These are phyloP conservation scores for Gnetum montanum DNA, from an alignment of 75 land plant genomes.

Conservation along the genomic window DNA sequence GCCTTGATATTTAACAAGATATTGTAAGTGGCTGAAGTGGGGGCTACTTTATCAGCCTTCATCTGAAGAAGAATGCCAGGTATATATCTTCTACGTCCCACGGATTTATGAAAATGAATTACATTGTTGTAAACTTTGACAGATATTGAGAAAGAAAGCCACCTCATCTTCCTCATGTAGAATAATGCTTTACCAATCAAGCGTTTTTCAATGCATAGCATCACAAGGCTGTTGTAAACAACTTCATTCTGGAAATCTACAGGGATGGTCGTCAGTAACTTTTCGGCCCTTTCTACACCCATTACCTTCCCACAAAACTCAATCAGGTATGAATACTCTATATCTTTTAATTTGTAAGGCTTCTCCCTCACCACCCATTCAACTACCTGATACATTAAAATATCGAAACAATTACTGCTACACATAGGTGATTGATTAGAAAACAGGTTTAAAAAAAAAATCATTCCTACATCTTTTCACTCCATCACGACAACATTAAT, in stretches of 20 bases:
- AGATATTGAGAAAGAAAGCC: constrained; percentile 44
- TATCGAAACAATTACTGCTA: background rate
- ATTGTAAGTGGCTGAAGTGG: constrained; percentile 62
- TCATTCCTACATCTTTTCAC: too few species aligned
- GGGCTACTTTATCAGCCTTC: constrained; percentile 57
- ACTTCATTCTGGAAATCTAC: constrained; percentile 52
- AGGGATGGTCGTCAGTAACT: constrained; percentile 48
- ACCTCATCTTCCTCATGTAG: constrained; percentile 71
- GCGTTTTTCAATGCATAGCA: constrained; percentile 57
- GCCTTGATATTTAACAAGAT: constrained; percentile 76
- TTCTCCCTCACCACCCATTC: constrained; percentile 81
- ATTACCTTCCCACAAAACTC: constrained; percentile 66
- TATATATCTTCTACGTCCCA: constrained; percentile 33
- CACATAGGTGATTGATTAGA: background rate
- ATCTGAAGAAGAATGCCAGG: constrained; percentile 49
- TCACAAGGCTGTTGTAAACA: constrained; percentile 69
- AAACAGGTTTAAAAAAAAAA: background rate
- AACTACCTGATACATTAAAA: constrained; percentile 61
- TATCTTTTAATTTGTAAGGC: constrained; percentile 50
- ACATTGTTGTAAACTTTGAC: constrained; percentile 61
- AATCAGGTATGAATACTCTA: constrained; percentile 57
- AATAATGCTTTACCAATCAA: constrained; percentile 35
- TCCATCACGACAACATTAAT: too few species aligned
- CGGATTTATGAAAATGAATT: constrained; percentile 52
- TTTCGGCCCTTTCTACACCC: constrained; percentile 56